Conservation (phyloP, 1,139 yeast genomes). For the Geotrichum europaeum region DNA sequence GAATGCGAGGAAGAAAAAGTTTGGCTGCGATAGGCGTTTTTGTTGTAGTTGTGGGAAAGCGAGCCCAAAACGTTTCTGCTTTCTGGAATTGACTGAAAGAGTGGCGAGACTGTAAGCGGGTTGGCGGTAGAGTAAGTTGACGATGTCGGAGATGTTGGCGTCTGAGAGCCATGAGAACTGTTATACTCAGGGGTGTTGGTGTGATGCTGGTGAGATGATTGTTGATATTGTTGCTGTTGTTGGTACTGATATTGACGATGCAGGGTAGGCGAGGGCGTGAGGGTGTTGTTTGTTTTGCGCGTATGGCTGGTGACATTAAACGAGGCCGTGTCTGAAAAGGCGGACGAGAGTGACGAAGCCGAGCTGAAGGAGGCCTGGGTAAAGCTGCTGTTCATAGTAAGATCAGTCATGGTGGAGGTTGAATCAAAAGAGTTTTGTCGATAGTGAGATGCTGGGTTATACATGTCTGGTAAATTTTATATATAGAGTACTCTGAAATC, state of each 20-base stretch:
- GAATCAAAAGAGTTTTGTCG: background rate
- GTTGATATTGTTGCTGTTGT: background rate
- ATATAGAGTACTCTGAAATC: background rate
- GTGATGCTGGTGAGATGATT: background rate
- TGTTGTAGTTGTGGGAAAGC: constrained; percentile 12
- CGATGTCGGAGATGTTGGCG: background rate
- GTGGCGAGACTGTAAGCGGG: background rate
- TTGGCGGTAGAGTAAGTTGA: background rate
- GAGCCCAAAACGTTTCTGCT: constrained; percentile 7
- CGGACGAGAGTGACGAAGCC: background rate
- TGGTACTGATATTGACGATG: background rate
- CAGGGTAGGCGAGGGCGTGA: background rate
- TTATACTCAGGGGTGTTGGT: background rate
- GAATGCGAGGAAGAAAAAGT: background rate
- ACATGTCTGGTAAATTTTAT: background rate
- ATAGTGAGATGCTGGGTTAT: background rate
- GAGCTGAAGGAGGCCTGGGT: background rate
- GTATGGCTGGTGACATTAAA: background rate
- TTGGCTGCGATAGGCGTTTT: background rate
- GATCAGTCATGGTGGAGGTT: background rate
- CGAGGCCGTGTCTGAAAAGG: background rate
- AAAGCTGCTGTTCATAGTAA: background rate
- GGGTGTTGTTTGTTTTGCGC: background rate
- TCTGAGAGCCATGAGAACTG: background rate
- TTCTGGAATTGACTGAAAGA: background rate